Percentiles rank a stretch among this genome's conserved stretches.
Evolutionary conservation across 768 basidiomycete genomes (phyloP).

Genomic region (Agaricus sinodeliciosus): DNA sequence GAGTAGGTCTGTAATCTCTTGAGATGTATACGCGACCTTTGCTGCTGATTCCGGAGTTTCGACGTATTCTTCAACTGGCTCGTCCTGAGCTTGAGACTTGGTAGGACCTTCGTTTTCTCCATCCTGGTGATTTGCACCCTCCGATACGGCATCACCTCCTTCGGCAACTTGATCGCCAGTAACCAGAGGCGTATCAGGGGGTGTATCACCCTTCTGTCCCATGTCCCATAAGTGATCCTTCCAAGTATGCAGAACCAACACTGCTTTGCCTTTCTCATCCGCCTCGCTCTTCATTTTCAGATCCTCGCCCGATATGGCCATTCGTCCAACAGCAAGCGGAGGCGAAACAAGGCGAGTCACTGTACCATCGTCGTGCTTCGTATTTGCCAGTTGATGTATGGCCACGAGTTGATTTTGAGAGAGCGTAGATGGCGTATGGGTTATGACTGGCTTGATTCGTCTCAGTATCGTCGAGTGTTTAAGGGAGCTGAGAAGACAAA

Average conservation of each 20-base stretch:
- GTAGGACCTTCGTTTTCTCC: background rate
- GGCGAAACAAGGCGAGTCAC: constrained; percentile 31
- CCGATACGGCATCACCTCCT: constrained; percentile 14
- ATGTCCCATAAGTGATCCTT: constrained; percentile 71
- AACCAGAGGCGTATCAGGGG: constrained; percentile 28
- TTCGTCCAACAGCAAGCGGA: constrained; percentile 71
- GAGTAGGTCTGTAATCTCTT: constrained; percentile 54
- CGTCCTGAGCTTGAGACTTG: constrained; percentile 4
- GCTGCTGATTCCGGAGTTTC: constrained; percentile 1
- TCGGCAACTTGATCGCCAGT: constrained; percentile 11
- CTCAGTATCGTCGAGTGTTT: background rate
- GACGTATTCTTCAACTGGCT: background rate
- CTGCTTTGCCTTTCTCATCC: constrained; percentile 70
- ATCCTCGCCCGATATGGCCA: constrained; percentile 50
- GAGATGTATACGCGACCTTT: constrained; percentile 21
- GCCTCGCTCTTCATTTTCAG: constrained; percentile 28
- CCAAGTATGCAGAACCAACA: constrained; percentile 66
- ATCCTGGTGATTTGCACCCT: constrained; percentile 1
- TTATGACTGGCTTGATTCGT: constrained; percentile 48
- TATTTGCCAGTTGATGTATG: constrained; percentile 43
- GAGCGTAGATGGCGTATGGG: constrained; percentile 34
- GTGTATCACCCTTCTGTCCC: constrained; percentile 57
- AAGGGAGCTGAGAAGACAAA: constrained; percentile 24
- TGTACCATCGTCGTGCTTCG: constrained; percentile 18
- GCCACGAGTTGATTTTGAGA: constrained; percentile 50